Evolutionary conservation across 371 early-diverging fungal species (phyloP), one percentile per base, ranked within the genome.

Genomic region (Mortierella sp.): DNA sequence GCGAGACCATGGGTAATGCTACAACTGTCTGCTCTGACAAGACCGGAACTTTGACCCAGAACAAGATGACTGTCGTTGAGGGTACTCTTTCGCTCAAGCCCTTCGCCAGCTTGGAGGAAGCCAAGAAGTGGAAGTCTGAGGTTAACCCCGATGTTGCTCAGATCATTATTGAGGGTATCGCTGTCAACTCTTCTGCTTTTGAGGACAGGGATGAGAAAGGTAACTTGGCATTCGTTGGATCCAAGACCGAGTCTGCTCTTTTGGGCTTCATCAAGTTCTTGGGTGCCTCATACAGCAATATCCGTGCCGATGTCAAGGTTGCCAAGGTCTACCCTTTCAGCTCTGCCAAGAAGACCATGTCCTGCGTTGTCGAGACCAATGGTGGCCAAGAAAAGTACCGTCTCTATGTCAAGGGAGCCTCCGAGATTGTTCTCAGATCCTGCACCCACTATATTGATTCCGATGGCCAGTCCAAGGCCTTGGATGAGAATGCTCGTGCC

Each of bases 1-100:
- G 97, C 81, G 97, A 97, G 85, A 96, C 95, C 51, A 96, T 96
- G 97, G 96, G 96, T 16, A 93, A 92, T 73, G 96, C 96, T 0
- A 96, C 96, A 9, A 95, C 94, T n/a, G 91, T 97, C 49, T 96
- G 97, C 83, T 93, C 94, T 10, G 97, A 97, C 84, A 96, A 96
- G 84, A 96, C 96, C 9, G 97, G 97, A 26, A 96, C 96, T 6
- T 83, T 96, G 35, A 96, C 96, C 0, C 93, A 94, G 71, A 96
- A 96, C 63, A 90, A 88, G 68, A 98, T 99, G 98, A 96, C 97
- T 1, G 95, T 97, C 18, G 96, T 95, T n/a, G 88, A 91, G 69
- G 94, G 93, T 47, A 81, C 86, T 3, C 65, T 92, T 14, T 88
- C 88, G 30, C 78, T 88, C 66, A 73, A 83, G 68, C 60, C 83